phyloP scores from a whole-genome alignment of 2,329 filamentous ascomycete species.

The Cytospora piceicola region DNA sequence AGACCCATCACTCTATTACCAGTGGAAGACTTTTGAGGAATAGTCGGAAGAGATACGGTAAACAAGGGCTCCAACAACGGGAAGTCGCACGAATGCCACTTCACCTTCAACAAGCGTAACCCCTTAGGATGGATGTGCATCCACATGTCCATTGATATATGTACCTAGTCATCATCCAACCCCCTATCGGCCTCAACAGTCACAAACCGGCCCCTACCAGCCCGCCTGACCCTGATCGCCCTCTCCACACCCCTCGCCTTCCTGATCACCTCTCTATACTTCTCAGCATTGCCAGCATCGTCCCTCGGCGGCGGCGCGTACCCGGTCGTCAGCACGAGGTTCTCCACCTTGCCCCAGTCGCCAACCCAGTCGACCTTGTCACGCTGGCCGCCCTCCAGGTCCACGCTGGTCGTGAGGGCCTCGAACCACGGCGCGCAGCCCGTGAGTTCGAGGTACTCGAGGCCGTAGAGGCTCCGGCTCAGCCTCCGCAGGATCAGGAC shows the following conservation, averaged over 20 bases:
- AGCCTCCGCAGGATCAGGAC: constrained; percentile 59
- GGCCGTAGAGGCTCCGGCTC: constrained; percentile 57
- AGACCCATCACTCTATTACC: no score
- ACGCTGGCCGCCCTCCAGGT: constrained; percentile 39
- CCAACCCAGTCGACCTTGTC: constrained; percentile 58
- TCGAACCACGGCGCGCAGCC: constrained; percentile 61
- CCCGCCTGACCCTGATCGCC: constrained; percentile 50
- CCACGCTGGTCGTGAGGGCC: constrained; percentile 45
- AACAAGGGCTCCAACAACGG: no score
- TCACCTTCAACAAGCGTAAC: no score
- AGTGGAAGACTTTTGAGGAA: no score
- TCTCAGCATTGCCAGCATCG: constrained; percentile 41
- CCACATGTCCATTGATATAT: not conserved
- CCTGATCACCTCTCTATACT: constrained; percentile 41
- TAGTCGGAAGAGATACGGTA: no score
- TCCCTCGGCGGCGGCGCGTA: constrained; percentile 41
- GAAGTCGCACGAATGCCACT: no score
- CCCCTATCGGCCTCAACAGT: constrained; percentile 50
- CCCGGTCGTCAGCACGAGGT: constrained; percentile 50
- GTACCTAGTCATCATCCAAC: not conserved
- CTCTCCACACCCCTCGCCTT: constrained; percentile 51
- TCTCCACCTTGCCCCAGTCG: constrained; percentile 57
- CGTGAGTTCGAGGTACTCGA: constrained; percentile 65
- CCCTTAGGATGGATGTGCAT: no score
- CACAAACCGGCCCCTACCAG: constrained; percentile 54